A percentile compares a stretch with the other conserved stretches of the same genome.
Evolutionary conservation across 305 asterid species (phyloP).

Genomic region (Fraxinus paxiana): DNA sequence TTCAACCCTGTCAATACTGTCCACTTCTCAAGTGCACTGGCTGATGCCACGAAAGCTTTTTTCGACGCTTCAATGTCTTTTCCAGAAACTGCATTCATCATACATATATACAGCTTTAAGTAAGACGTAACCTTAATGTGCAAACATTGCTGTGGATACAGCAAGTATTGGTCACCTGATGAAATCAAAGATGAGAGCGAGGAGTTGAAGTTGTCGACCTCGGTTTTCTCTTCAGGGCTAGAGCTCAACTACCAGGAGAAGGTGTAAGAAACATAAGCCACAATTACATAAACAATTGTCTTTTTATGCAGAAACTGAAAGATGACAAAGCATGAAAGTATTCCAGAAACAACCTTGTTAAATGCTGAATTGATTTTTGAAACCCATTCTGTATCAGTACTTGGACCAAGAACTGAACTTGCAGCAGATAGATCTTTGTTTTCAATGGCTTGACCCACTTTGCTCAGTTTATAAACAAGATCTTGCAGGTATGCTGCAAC

Average conservation of each 20-base stretch:
- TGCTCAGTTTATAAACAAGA: conserved; percentile 72
- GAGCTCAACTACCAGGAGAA: conserved; percentile 59
- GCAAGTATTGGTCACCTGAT: conserved; percentile 39
- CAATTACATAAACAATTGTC: not conserved
- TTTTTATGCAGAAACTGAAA: conserved; percentile 4
- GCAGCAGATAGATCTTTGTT: conserved; percentile 66
- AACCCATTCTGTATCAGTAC: conserved; percentile 67
- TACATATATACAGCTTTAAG: not conserved
- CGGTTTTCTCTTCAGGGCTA: conserved; percentile 71
- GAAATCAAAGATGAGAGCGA: conserved; percentile 59
- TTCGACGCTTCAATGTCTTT: conserved; percentile 71
- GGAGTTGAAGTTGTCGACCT: conserved; percentile 55
- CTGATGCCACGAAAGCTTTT: conserved; percentile 64
- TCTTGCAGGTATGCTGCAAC: conserved; percentile 81
- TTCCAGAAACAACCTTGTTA: conserved; percentile 49
- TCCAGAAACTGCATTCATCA: conserved; percentile 43
- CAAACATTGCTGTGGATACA: not conserved
- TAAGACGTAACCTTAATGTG: not conserved
- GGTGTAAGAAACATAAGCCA: conserved; percentile 5
- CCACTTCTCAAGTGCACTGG: conserved; percentile 80
- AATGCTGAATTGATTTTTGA: conserved; percentile 66
- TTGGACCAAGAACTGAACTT: conserved; percentile 68
- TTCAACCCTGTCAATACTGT: conserved; percentile 60
- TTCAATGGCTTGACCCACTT: conserved; percentile 78
- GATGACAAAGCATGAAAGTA: not conserved